Evolutionary conservation across 495 filamentous ascomycete genomes (phyloP), one percentile per base, ranked within the genome.

Genomic region (Aspergillus nanangensis): DNA sequence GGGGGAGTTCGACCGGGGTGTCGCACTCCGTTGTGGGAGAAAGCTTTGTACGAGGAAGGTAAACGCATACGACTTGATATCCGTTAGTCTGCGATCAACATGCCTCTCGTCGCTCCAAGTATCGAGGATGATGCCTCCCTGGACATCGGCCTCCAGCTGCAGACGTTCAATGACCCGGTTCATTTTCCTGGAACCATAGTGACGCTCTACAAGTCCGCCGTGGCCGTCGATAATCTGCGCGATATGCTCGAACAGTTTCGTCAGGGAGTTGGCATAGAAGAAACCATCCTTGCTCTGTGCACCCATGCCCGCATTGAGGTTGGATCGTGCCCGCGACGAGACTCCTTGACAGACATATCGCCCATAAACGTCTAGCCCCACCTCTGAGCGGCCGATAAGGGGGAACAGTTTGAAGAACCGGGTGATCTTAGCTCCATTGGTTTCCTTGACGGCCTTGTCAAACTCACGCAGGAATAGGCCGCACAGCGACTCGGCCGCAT

Each of bases 361-460:
- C 1, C 92, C 92, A 66, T 98, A 98, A 3, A 94, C 88, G 68
- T 97, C 91, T 38, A 97, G 62, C 4, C 93, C 93, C 8, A 88
- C 85, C 47, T 96, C 87, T 2, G 85, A 84, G 56, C 89, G 82
- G 19, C 89, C 93, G 59, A 98, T 96, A 3, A 98, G 73, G 18
- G 93, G 93, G 59, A 98, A 98, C 35, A 98, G 68, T 70, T 98
- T 98, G 69, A 98, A 98, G 65, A 97, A 98, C 41, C 93, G 78
- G 4, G 93, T 96, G 36, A 98, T 87, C 60, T 84, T 87, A 18
- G 84, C 80, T 0, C 88, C 89, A 57, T 98, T 90, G 23, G 75
- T 82, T 42, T 90, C 89, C 48, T 81, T 77, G 2, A 90, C 87
- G 7, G 93, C 94, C 67, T 87, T 92, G 57, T 95, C 88, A 61